Evolutionary conservation across 2,329 filamentous ascomycete species (phyloP).

Genomic region (Aspergillus sergii): DNA sequence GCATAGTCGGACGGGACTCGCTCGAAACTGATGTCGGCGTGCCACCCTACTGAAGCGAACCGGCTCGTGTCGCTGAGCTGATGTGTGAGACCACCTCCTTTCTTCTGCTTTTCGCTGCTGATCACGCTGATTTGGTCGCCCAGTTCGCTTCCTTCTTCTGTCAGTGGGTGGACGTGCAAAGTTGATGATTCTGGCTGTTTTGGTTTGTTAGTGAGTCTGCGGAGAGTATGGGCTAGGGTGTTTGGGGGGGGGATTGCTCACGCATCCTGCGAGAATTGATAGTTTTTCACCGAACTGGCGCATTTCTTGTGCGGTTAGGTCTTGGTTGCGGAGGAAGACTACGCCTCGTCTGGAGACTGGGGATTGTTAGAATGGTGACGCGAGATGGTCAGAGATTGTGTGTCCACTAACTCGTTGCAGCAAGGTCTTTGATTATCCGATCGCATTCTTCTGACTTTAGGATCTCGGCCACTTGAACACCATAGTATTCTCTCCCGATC

Average conservation of each 20-base stretch:
- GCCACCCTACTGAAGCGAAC: slow-evolving; percentile 53
- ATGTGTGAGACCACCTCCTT: slow-evolving; percentile 35
- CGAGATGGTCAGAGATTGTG: slow-evolving; percentile 31
- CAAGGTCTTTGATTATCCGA: slow-evolving; percentile 65
- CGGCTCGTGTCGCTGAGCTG: slow-evolving; percentile 37
- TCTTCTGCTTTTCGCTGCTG: slow-evolving; percentile 58
- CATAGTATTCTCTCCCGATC: slow-evolving; percentile 45
- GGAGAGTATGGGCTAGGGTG: background rate
- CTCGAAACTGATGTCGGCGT: slow-evolving; percentile 68
- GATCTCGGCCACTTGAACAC: slow-evolving; percentile 50
- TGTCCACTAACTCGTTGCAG: slow-evolving; percentile 59
- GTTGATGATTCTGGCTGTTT: slow-evolving; percentile 53
- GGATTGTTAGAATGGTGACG: background rate
- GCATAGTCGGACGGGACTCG: slow-evolving; percentile 66
- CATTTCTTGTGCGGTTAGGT: slow-evolving; percentile 65
- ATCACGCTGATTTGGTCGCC: slow-evolving; percentile 66
- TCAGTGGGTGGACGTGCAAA: slow-evolving; percentile 63
- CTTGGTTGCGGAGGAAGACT: slow-evolving; percentile 70
- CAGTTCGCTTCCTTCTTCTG: slow-evolving; percentile 59
- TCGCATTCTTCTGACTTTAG: slow-evolving; percentile 64
- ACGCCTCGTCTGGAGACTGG: slow-evolving; percentile 68
- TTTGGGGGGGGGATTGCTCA: slow-evolving; percentile 18
- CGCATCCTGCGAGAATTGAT: slow-evolving; percentile 47
- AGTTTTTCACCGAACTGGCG: slow-evolving; percentile 52
- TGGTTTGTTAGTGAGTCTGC: background rate